Evolutionary conservation across 345 rosid species (phyloP).

Genomic region (Angophora floribunda): DNA sequence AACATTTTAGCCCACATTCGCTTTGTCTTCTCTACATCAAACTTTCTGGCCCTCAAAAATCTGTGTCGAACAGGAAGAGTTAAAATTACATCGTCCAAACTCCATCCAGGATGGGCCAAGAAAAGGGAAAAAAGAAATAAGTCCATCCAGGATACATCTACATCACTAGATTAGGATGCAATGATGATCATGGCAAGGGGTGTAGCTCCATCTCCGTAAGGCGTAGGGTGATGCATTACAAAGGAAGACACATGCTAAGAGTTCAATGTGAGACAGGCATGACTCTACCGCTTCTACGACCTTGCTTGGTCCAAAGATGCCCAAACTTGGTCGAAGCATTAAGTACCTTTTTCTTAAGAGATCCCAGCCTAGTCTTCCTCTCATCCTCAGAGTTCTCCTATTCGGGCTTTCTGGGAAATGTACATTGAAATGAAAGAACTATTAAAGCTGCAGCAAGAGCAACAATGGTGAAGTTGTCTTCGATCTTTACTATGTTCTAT

Average conservation of each 20-base stretch:
- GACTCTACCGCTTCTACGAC: slow-evolving; percentile 59
- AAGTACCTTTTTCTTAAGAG: slow-evolving; percentile 66
- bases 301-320: slow-evolving; percentile 51
- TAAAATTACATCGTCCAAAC: background rate
- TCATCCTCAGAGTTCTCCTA: slow-evolving; percentile 47
- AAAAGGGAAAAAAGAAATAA: background rate
- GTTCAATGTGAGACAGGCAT: slow-evolving; percentile 30
- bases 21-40: slow-evolving; percentile 71
- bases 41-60: slow-evolving; percentile 85
- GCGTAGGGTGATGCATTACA: no score
- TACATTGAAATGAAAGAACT: background rate
- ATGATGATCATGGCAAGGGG: no score
- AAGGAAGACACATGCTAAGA: no score
- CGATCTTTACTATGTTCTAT: background rate
- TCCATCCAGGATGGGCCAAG: background rate
- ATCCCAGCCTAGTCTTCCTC: slow-evolving; percentile 48
- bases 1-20: slow-evolving; percentile 89
- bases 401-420: background rate
- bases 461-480: no score
- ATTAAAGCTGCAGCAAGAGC: background rate
- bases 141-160: no score
- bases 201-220: background rate
- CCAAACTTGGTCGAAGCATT: slow-evolving; percentile 69
- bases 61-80: slow-evolving; percentile 10
- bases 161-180: no score